A percentile compares a stretch with the other conserved stretches of the same genome.
Evolutionary conservation across 2,329 filamentous ascomycete species (phyloP).

Genomic region (Cladosporium sp.): DNA sequence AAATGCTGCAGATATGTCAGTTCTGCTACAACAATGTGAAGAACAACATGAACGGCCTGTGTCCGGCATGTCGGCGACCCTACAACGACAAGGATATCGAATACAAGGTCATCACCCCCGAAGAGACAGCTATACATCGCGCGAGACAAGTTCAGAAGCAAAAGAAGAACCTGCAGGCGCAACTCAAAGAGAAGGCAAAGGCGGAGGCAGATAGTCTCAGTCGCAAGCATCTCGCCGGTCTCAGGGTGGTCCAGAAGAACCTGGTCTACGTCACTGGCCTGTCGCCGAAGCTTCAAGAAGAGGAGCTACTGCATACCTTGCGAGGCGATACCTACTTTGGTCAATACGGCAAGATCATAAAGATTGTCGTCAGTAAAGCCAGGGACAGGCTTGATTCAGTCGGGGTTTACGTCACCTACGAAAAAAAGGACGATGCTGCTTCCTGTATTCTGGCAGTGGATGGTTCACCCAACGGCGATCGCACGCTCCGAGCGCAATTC

Average conservation of each 20-base stretch:
- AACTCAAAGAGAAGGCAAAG: constrained; percentile 94
- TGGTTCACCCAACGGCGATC: constrained; percentile 85
- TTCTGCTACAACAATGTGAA: constrained; percentile 99
- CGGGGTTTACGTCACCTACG: constrained; percentile 98
- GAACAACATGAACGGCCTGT: constrained; percentile 94
- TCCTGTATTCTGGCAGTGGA: constrained; percentile 90
- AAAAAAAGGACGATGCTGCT: constrained; percentile 84
- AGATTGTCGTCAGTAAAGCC: constrained; percentile 96
- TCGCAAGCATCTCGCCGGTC: constrained; percentile 91
- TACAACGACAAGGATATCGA: constrained; percentile 98
- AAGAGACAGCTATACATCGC: constrained; percentile 79
- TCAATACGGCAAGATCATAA: constrained; percentile 97
- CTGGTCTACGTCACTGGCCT: constrained; percentile 96
- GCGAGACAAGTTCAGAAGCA: constrained; percentile 77
- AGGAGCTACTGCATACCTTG: constrained; percentile 85
- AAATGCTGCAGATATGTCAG: constrained; percentile 77
- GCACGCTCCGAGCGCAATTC: constrained; percentile 72
- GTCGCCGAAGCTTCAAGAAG: constrained; percentile 86
- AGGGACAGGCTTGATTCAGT: constrained; percentile 86
- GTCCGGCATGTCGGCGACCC: constrained; percentile 91
- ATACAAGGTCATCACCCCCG: constrained; percentile 90
- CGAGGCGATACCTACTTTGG: constrained; percentile 93
- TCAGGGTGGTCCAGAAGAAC: constrained; percentile 97
- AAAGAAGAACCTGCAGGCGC: constrained; percentile 85
- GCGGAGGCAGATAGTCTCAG: constrained; percentile 94